phyloP scores from a whole-genome alignment of 208 protist species.

The Acanthamoeba rhysodes region DNA sequence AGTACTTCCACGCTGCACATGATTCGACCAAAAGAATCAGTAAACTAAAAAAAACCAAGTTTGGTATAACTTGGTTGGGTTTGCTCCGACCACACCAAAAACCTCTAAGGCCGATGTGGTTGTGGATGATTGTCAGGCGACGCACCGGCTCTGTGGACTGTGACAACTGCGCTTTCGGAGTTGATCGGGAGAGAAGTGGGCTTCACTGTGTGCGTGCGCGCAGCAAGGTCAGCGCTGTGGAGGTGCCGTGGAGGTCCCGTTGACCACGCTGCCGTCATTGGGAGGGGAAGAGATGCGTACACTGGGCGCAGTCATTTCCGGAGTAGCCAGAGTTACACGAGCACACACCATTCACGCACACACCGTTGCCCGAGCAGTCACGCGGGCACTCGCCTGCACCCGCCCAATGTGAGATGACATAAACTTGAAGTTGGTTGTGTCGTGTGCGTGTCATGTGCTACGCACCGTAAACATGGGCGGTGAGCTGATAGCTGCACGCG shows the following conservation, averaged over 20 bases:
- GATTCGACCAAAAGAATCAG: too few species aligned
- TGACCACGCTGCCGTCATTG: too few species aligned
- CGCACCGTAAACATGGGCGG: neutral
- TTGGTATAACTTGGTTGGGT: too few species aligned
- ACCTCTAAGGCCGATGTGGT: too few species aligned
- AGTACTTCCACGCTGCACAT: neutral
- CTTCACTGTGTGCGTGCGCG: neutral
- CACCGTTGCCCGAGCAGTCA: conserved; percentile 8
- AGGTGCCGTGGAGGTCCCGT: neutral
- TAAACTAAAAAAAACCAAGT: too few species aligned
- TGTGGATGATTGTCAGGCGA: too few species aligned
- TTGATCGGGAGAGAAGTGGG: neutral
- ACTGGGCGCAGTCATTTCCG: neutral
- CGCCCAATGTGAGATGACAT: neutral
- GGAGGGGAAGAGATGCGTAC: neutral
- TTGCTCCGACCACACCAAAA: too few species aligned
- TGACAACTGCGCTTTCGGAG: neutral
- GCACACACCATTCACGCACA: conserved; percentile 11
- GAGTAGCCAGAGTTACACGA: conserved; percentile 3
- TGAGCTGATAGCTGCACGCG: neutral
- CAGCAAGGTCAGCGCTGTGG: neutral
- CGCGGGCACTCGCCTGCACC: neutral
- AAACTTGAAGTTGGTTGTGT: neutral
- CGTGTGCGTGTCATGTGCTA: neutral
- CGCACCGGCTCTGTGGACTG: neutral